phyloP scores from a whole-genome alignment of 768 basidiomycete genomes.

The Scleroderma bovista region DNA sequence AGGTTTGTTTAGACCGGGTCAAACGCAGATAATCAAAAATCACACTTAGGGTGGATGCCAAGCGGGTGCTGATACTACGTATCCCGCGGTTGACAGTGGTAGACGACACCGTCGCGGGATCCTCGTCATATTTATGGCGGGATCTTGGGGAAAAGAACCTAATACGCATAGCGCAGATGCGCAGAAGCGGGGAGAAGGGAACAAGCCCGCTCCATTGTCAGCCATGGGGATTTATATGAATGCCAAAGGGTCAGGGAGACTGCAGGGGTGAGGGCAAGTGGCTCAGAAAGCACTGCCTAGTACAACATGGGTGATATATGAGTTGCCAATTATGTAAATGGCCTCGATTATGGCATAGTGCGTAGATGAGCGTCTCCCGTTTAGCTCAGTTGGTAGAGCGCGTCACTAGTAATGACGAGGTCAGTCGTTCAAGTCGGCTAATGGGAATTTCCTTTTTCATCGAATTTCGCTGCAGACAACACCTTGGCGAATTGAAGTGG shows the following conservation, averaged over 20 bases:
- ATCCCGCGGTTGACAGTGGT: slow-evolving; percentile 12
- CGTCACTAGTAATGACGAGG: slow-evolving; percentile 45
- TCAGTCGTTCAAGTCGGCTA: slow-evolving; percentile 40
- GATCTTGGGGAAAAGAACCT: slow-evolving; percentile 18
- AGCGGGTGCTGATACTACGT: slow-evolving; percentile 22
- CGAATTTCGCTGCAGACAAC: neutral
- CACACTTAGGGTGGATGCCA: slow-evolving; percentile 25
- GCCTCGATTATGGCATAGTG: neutral
- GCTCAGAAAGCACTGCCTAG: neutral
- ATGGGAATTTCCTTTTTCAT: slow-evolving; percentile 27
- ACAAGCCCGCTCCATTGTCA: neutral
- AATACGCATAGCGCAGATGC: slow-evolving; percentile 16
- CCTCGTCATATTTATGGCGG: slow-evolving; percentile 20
- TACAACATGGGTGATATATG: neutral
- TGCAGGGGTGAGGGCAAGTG: neutral
- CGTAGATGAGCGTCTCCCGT: slow-evolving; percentile 17
- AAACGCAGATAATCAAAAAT: neutral
- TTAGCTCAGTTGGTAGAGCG: slow-evolving; percentile 48
- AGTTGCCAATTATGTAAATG: too few species aligned
- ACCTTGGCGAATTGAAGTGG: too few species aligned
- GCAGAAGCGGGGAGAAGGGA: neutral
- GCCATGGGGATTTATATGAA: neutral
- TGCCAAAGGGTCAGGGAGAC: neutral
- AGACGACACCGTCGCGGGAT: slow-evolving; percentile 28
- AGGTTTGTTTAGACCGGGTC: neutral